Evolutionary conservation across 169 alveolate species (phyloP), one percentile per base, ranked within the genome.

Genomic region (Eimeria acervulina): DNA sequence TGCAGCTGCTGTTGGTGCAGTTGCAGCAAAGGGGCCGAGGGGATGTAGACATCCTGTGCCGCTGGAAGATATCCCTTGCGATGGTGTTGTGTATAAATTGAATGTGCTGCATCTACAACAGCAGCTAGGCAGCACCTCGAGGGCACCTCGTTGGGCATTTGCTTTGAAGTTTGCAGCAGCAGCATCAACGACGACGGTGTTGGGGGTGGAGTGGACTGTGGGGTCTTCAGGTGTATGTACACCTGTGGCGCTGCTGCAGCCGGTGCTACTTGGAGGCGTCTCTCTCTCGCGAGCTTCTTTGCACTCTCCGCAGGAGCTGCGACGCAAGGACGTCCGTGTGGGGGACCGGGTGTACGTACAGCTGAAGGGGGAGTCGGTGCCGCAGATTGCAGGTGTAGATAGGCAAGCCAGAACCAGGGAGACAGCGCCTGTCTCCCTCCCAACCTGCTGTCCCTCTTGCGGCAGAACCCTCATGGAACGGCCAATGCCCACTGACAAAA

Each of bases 141-240:
- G 88, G 13, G 88, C 88, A 8, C 88, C 88, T 21, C 88, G 88
- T 13, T 78, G 88, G 88, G 88, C 88, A 10, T 78, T 78, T 21
- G 88, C 88, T 44, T n/a, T 78, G 42, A 78, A 78, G 59, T 78
- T 78, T 40, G 66, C 88, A 12, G 88, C 88, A 19, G 59, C 38
- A 23, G 88, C 4, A 8, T 13, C 88, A 15, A 6, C 38, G 38
- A 78, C 88, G 4, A 2, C 38, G 17, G 88, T 78, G 3, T 1
- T 78, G 31, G 88, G 66, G 17, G 33, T 78, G 8, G 88, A 78
- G 66, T 78, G 88, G 88, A 78, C 88, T 8, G 88, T 78, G 2
- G 88, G 88, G 21, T 78, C 88, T 23, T 78, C 88, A n/a, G 88
- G 88, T 42, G 88, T 78, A 38, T 78, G 88, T 23, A 78, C 88